These are phyloP conservation scores for Conticribra weissflogii DNA, from an alignment of 108 stramenopile species.

Conservation along the genomic window DNA sequence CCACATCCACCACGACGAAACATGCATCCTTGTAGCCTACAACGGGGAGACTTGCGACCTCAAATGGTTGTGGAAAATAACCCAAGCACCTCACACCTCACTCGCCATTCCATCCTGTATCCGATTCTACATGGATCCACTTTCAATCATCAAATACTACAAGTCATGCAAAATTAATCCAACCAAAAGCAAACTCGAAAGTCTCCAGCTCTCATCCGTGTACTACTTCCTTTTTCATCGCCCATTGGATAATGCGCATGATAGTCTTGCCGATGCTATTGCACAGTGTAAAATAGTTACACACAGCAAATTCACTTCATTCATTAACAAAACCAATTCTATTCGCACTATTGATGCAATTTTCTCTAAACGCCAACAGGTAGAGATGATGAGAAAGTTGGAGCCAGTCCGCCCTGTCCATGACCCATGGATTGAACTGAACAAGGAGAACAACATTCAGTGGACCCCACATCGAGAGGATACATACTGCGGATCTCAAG, in stretches of 20 bases:
- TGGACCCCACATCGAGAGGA: background rate
- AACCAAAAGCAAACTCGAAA: background rate
- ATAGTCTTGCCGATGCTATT: slow-evolving; percentile 2
- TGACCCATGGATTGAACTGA: no score
- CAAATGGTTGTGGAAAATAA: slow-evolving; percentile 12
- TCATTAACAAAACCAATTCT: slow-evolving; percentile 6
- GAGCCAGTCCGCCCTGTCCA: no score
- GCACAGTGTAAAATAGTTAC: no score
- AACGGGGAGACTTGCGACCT: no score
- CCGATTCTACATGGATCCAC: slow-evolving; percentile 10
- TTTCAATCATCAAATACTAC: slow-evolving; percentile 1
- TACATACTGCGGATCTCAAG: background rate
- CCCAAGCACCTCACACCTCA: background rate
- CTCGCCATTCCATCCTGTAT: background rate
- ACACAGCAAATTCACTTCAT: background rate
- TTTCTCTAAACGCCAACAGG: background rate
- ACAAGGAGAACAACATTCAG: background rate
- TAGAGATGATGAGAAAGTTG: background rate
- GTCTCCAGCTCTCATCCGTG: background rate
- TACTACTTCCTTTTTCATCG: background rate
- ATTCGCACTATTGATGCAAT: background rate
- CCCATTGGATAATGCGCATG: background rate
- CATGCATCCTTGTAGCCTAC: no score
- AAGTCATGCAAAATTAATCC: background rate
- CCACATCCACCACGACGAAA: no score